Conservation (phyloP, 2,329 filamentous ascomycete genomes). For the Pleurostoma richardsiae region DNA sequence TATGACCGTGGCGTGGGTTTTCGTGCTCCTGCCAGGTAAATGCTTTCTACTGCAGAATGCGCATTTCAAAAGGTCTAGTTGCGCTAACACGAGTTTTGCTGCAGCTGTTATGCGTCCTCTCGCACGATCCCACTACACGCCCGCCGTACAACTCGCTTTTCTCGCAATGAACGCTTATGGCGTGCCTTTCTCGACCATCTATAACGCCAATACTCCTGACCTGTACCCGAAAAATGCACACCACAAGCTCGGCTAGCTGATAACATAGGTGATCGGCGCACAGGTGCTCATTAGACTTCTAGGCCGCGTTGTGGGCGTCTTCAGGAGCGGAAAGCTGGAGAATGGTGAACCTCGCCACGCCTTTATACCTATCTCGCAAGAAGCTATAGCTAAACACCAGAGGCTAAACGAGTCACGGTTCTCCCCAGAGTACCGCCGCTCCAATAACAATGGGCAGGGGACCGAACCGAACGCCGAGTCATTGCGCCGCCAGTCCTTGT, state of each 20-base stretch:
- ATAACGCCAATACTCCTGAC: conserved; percentile 78
- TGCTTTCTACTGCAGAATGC: too few species aligned
- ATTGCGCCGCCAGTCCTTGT: conserved; percentile 59
- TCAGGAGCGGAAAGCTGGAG: conserved; percentile 15
- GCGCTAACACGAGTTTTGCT: conserved; percentile 7
- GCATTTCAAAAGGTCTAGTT: too few species aligned
- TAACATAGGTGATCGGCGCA: conserved; percentile 64
- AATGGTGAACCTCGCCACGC: conserved; percentile 28
- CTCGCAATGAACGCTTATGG: conserved; percentile 58
- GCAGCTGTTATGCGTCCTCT: conserved; percentile 82
- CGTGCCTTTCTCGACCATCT: conserved; percentile 61
- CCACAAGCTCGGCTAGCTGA: conserved; percentile 80
- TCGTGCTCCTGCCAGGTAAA: conserved; percentile 63
- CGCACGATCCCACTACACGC: conserved; percentile 68
- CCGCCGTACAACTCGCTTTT: conserved; percentile 66
- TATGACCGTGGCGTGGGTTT: conserved; percentile 65
- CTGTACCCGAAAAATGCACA: conserved; percentile 86
- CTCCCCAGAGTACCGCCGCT: conserved; percentile 48
- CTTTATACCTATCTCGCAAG: conserved; percentile 59
- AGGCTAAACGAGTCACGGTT: conserved; percentile 28
- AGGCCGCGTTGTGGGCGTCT: conserved; percentile 50
- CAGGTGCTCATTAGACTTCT: conserved; percentile 68
- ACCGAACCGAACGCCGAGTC: conserved; percentile 67
- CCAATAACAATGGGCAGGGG: conserved; percentile 69
- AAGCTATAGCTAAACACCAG: conserved; percentile 47